Percentiles rank a stretch among this genome's conserved stretches.
These are phyloP conservation scores for Heritiera littoralis DNA, from an alignment of 345 rosid species.

Conservation along the genomic window DNA sequence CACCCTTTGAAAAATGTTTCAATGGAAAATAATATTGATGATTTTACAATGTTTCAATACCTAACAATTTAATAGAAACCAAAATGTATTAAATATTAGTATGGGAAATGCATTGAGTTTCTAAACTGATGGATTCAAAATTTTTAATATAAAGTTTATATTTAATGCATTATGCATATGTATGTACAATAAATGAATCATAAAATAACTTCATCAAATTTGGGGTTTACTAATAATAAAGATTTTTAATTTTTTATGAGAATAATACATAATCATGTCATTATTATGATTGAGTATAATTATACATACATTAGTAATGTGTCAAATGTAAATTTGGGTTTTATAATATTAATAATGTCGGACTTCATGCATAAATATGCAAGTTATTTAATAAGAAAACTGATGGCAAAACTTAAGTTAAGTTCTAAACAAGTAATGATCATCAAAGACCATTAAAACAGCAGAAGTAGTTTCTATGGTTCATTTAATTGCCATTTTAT, in stretches of 20 bases:
- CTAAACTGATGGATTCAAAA: not conserved
- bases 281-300: not conserved
- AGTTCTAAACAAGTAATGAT: too few species aligned
- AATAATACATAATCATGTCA: not conserved
- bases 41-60: not conserved
- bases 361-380: too few species aligned
- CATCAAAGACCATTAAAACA: not conserved
- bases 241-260: not conserved
- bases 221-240: not conserved
- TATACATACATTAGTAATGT: too few species aligned
- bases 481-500: slow-evolving; percentile 2
- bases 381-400: too few species aligned
- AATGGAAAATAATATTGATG: not conserved
- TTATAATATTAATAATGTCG: too few species aligned
- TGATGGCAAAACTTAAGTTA: too few species aligned
- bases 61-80: not conserved
- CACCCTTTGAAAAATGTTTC: not conserved
- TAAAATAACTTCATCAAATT: not conserved
- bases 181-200: not conserved
- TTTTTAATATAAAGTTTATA: not conserved
- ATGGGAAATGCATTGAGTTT: not conserved
- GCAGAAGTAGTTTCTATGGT: not conserved
- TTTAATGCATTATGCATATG: not conserved
- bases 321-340: too few species aligned
- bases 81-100: not conserved